Conservation (phyloP, 352 stramenopile species). For the Phytophthora sp. region DNA sequence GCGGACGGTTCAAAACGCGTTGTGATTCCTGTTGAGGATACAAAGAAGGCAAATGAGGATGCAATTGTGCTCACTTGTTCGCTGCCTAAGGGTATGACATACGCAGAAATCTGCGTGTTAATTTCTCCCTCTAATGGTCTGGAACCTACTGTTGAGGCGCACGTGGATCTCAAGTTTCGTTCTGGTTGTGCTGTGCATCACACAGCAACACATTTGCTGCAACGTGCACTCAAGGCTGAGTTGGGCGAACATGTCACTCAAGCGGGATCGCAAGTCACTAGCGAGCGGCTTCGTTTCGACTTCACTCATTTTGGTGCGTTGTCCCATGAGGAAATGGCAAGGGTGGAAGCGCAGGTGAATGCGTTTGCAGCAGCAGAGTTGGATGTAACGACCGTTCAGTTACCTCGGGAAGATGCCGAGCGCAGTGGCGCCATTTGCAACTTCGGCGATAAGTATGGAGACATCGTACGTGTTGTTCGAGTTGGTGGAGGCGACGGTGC, state of each 20-base stretch:
- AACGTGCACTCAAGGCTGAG: constrained; percentile 68
- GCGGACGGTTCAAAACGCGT: constrained; percentile 7
- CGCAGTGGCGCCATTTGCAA: constrained; percentile 74
- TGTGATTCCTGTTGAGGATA: constrained; percentile 46
- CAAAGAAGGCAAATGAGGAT: constrained; percentile 48
- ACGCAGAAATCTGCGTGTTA: constrained; percentile 37
- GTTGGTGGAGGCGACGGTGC: constrained; percentile 39
- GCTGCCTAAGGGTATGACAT: constrained; percentile 36
- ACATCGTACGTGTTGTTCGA: constrained; percentile 75
- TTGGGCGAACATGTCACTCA: constrained; percentile 80
- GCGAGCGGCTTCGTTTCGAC: constrained; percentile 77
- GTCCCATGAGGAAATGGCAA: constrained; percentile 62
- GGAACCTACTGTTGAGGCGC: constrained; percentile 36
- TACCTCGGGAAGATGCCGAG: constrained; percentile 59
- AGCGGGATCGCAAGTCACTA: constrained; percentile 67
- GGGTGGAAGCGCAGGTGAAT: constrained; percentile 67
- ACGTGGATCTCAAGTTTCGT: constrained; percentile 60
- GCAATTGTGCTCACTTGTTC: constrained; percentile 55
- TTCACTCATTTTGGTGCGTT: constrained; percentile 83
- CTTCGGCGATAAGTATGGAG: constrained; percentile 87
- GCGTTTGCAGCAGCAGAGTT: constrained; percentile 50
- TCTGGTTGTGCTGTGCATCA: constrained; percentile 69
- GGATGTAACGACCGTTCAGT: constrained; percentile 45
- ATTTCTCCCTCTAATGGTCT: constrained; percentile 11
- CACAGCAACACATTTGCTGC: constrained; percentile 81